phyloP scores from a whole-genome alignment of 768 basidiomycete species.

The Russula vinacea region DNA sequence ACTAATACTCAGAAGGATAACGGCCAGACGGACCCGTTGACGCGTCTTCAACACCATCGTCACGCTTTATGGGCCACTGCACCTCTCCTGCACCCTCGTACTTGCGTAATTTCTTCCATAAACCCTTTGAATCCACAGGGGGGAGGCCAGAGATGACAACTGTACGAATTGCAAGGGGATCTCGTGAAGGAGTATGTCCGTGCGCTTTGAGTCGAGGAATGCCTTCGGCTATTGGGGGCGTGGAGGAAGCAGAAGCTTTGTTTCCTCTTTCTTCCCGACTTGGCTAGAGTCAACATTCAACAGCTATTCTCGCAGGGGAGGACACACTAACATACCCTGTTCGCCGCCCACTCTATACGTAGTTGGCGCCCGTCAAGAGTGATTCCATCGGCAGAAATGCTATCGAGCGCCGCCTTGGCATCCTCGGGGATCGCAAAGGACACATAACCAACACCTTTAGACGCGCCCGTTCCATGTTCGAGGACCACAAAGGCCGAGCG shows the following conservation, averaged over 20 bases:
- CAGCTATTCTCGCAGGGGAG: conserved; percentile 12
- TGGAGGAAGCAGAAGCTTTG: neutral
- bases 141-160: conserved; percentile 76
- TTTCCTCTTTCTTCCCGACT: conserved; percentile 24
- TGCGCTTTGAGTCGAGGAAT: conserved; percentile 39
- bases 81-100: conserved; percentile 71
- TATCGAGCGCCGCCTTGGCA: conserved; percentile 68
- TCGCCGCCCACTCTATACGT: conserved; percentile 76
- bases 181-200: conserved; percentile 41
- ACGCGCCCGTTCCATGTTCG: conserved; percentile 66
- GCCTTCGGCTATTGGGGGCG: conserved; percentile 29
- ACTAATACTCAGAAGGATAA: neutral
- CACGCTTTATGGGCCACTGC: conserved; percentile 57
- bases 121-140: conserved; percentile 54
- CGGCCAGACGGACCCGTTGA: conserved; percentile 45
- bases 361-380: conserved; percentile 64
- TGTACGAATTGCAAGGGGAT: conserved; percentile 83
- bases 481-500: conserved; percentile 91
- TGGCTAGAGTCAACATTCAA: conserved; percentile 19
- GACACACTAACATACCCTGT: conserved; percentile 51
- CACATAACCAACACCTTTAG: conserved; percentile 96
- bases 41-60: conserved; percentile 46
- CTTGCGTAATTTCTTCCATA: conserved; percentile 90
- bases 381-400: conserved; percentile 63
- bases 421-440: conserved; percentile 89